Evolutionary conservation across 805 yeast genomes (phyloP).

Genomic region (Maudiozyma serrabonitensis): DNA sequence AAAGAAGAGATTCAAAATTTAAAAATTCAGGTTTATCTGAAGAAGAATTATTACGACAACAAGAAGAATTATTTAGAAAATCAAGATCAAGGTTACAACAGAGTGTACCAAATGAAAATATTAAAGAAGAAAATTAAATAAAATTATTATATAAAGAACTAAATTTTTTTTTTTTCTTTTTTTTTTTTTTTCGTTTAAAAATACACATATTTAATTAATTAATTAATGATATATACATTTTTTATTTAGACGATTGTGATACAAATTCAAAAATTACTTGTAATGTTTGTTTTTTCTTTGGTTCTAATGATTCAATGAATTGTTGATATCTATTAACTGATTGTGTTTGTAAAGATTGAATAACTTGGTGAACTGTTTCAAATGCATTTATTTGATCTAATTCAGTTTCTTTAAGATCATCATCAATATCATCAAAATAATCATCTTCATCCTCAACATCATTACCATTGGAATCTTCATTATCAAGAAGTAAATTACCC

Average conservation of each 20-base stretch:
- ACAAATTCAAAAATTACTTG: slow-evolving; percentile 28
- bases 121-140: background rate
- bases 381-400: slow-evolving; percentile 68
- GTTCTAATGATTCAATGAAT: slow-evolving; percentile 21
- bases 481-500: slow-evolving; percentile 4
- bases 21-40: slow-evolving; percentile 87
- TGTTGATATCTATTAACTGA: slow-evolving; percentile 38
- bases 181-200: background rate
- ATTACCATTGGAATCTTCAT: slow-evolving; percentile 18
- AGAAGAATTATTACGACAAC: slow-evolving; percentile 85
- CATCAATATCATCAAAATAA: slow-evolving; percentile 53
- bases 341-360: slow-evolving; percentile 38
- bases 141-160: too few species aligned
- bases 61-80: slow-evolving; percentile 81
- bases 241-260: slow-evolving; percentile 8
- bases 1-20: slow-evolving; percentile 83
- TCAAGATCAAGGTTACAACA: slow-evolving; percentile 55
- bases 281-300: slow-evolving; percentile 24
- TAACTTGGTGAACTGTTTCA: slow-evolving; percentile 48
- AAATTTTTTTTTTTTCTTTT: background rate
- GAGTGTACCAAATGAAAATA: slow-evolving; percentile 5
- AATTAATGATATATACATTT: background rate
- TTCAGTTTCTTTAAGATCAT: slow-evolving; percentile 68
- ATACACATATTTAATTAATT: too few species aligned
- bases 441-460: slow-evolving; percentile 37